These are phyloP conservation scores for Boletus coccyginus DNA, from an alignment of 768 basidiomycete species.

Conservation along the genomic window DNA sequence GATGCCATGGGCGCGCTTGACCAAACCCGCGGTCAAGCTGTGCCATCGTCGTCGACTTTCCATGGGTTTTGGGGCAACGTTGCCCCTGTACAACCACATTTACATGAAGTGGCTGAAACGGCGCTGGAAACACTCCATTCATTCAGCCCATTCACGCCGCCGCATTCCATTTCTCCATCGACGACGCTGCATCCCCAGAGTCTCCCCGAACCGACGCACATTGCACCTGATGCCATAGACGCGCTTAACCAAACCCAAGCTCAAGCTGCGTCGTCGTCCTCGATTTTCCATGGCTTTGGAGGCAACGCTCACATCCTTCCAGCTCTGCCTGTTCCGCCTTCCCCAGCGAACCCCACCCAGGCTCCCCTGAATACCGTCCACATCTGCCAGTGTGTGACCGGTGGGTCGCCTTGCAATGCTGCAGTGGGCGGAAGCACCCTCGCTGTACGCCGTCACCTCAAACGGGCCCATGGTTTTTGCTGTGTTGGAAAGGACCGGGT, in stretches of 20 bases:
- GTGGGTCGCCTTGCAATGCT: constrained; percentile 1
- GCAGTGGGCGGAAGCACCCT: not conserved
- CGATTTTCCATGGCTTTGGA: not conserved
- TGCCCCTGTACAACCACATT: not conserved
- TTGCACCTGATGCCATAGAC: not conserved
- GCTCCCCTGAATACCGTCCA: not conserved
- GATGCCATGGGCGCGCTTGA: not conserved
- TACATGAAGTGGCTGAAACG: not conserved
- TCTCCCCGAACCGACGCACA: not conserved
- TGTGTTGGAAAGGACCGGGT: not conserved
- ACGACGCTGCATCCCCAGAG: not conserved
- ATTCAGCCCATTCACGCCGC: no score
- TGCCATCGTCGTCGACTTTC: not conserved
- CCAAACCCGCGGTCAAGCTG: not conserved
- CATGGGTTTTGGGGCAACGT: not conserved
- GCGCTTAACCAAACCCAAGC: not conserved
- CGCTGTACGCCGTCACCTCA: constrained; percentile 19
- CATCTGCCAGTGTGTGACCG: constrained; percentile 2
- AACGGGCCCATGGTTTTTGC: constrained; percentile 1
- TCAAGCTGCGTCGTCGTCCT: not conserved
- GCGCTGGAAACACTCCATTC: not conserved
- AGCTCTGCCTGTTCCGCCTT: not conserved
- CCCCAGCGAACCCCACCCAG: not conserved
- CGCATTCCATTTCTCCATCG: not conserved
- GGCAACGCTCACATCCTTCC: not conserved